These are phyloP conservation scores for Irpex lacteus DNA, from an alignment of 1,284 basidiomycete species.

Conservation along the genomic window DNA sequence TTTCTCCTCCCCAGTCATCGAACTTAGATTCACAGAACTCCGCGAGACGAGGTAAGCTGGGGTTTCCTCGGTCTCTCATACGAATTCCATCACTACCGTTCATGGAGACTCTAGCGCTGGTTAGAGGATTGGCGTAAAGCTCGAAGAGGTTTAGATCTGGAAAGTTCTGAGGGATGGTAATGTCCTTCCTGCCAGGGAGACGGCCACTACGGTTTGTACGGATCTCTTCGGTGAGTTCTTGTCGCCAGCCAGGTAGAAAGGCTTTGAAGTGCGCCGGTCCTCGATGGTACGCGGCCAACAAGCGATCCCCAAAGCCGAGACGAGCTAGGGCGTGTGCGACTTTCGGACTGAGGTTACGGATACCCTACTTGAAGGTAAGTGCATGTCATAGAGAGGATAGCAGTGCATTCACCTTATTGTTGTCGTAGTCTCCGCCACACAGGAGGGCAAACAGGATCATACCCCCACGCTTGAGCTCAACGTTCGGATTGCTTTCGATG, in stretches of 20 bases:
- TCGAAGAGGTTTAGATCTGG: constrained; percentile 39
- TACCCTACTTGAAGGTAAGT: constrained; percentile 31
- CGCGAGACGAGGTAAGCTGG: constrained; percentile 43
- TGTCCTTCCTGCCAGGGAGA: constrained; percentile 32
- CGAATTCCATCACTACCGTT: constrained; percentile 27
- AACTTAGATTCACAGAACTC: constrained; percentile 53
- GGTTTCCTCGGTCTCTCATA: constrained; percentile 29
- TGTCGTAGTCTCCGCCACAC: constrained; percentile 64
- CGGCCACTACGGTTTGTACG: constrained; percentile 42
- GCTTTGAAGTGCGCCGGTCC: constrained; percentile 22
- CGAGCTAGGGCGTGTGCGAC: constrained; percentile 37
- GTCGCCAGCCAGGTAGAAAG: constrained; percentile 40
- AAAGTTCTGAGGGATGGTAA: constrained; percentile 38
- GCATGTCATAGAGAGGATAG: constrained; percentile 10
- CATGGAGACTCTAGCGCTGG: constrained; percentile 20
- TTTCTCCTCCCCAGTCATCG: constrained; percentile 50
- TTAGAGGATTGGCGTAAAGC: constrained; percentile 43
- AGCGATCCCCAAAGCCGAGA: constrained; percentile 40
- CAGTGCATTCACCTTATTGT: constrained; percentile 28
- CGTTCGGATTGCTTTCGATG: constrained; percentile 31
- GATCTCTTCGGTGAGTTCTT: constrained; percentile 44
- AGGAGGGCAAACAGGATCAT: constrained; percentile 65
- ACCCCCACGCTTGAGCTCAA: constrained; percentile 46
- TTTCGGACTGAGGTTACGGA: constrained; percentile 32
- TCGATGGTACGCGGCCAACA: constrained; percentile 38